Percentiles rank a stretch among this genome's conserved stretches.
phyloP scores from a whole-genome alignment of 768 basidiomycete genomes.

The Plicaturopsis crispa region DNA sequence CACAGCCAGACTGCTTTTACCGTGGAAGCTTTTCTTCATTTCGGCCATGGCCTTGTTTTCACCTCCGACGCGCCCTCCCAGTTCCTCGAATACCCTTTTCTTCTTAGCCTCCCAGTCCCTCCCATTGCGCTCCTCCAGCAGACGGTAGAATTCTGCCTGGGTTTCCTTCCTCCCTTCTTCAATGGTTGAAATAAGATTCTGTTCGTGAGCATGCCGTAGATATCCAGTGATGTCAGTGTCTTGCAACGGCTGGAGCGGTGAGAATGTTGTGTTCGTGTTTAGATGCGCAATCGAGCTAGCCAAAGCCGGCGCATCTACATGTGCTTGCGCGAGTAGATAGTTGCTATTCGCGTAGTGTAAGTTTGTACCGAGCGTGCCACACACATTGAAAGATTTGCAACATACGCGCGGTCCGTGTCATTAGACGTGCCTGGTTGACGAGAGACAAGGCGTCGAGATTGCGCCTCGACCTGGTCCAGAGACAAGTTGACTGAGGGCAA shows the following conservation, averaged over 20 bases:
- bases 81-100: constrained; percentile 77
- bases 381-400: constrained; percentile 8
- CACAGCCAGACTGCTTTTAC: constrained; percentile 48
- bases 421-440: constrained; percentile 55
- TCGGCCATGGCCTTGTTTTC: constrained; percentile 51
- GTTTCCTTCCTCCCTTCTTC: constrained; percentile 85
- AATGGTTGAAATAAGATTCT: constrained; percentile 89
- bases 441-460: constrained; percentile 78
- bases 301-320: constrained; percentile 88
- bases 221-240: constrained; percentile 94
- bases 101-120: constrained; percentile 90
- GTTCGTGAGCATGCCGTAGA: constrained; percentile 90
- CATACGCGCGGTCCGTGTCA: constrained; percentile 72
- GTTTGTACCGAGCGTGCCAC: constrained; percentile 3
- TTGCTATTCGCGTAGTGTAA: constrained; percentile 40
- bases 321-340: constrained; percentile 89
- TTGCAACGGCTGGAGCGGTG: constrained; percentile 85
- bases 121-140: constrained; percentile 66
- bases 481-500: constrained; percentile 85
- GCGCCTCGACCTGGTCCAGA: constrained; percentile 91
- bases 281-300: constrained; percentile 77
- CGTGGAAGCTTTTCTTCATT: constrained; percentile 54
- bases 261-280: constrained; percentile 76
- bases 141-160: constrained; percentile 76
- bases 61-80: constrained; percentile 58